Conservation (phyloP, 2,329 filamentous ascomycete species). For the Penicillium decumbens region DNA sequence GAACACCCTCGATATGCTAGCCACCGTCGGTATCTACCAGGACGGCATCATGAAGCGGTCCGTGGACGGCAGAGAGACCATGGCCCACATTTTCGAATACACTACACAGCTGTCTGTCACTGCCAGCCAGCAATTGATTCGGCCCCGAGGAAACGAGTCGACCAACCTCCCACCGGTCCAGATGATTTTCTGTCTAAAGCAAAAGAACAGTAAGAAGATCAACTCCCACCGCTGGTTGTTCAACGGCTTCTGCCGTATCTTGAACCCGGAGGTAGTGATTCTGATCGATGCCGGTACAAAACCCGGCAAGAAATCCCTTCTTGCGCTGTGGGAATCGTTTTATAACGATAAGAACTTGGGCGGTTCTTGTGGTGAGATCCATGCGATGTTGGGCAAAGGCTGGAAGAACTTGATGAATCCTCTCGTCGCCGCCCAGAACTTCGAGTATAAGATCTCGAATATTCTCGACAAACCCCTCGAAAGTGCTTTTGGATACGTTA, state of each 20-base stretch:
- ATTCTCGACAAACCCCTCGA: slow-evolving; percentile 96
- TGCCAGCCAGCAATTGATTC: slow-evolving; percentile 87
- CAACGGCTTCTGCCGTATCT: slow-evolving; percentile 89
- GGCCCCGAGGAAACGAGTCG: slow-evolving; percentile 75
- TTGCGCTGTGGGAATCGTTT: slow-evolving; percentile 93
- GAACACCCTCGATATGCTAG: slow-evolving; percentile 83
- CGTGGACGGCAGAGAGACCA: slow-evolving; percentile 90
- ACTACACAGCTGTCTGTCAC: slow-evolving; percentile 95
- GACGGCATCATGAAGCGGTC: slow-evolving; percentile 98
- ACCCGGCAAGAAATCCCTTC: slow-evolving; percentile 81
- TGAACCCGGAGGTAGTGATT: slow-evolving; percentile 94
- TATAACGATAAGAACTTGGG: slow-evolving; percentile 99
- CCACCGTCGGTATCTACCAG: slow-evolving; percentile 93
- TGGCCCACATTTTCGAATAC: slow-evolving; percentile 96
- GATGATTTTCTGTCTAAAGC: slow-evolving; percentile 98
- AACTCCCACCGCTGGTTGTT: slow-evolving; percentile 98
- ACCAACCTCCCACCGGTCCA: slow-evolving; percentile 87
- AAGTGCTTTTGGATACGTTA: slow-evolving; percentile 92
- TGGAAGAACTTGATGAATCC: slow-evolving; percentile 90
- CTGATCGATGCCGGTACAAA: slow-evolving; percentile 95
- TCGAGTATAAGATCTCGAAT: slow-evolving; percentile 99
- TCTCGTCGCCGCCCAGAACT: slow-evolving; percentile 90
- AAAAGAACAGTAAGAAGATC: slow-evolving; percentile 99
- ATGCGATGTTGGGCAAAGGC: slow-evolving; percentile 87
- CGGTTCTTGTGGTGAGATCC: slow-evolving; percentile 95